Evolutionary conservation across 371 early-diverging fungal genomes (phyloP), one percentile per base, ranked within the genome.

Genomic region (Coemansia sp.): DNA sequence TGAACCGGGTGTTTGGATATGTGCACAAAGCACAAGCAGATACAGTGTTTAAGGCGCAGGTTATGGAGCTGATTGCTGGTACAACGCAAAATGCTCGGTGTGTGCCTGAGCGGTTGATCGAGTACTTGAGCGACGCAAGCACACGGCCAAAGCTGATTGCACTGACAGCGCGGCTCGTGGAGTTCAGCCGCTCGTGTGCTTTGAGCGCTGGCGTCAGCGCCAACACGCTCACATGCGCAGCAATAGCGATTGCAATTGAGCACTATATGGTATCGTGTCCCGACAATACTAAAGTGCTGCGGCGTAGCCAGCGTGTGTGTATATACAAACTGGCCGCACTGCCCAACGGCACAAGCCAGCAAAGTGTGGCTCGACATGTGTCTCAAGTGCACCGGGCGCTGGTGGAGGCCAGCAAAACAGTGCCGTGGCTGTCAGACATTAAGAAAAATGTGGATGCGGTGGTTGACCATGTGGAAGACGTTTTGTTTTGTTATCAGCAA

Each of bases 1-100:
- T 53, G 30, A 69, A 69, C 42, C 65, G 69, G 26, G 25, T 69
- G 7, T 64, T 69, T 53, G 69, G 69, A 1, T 33, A 21, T 1
- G 59, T 42, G 14, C 12, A 39, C 11, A 58, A 44, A 26, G 16
- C 44, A 16, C 4, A 21, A 8, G 25, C 2, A 20, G 30, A 53
- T 16, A 0, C 23, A 1, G 52, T 20, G n/a, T 26, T 28, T 53
- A 5, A 16, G 25, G 14, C 3, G 21, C 23, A 8, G 4, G 26
- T 59, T 0, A 12, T 53, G 18, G 28, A 48, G 16, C 54, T 40
- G 37, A 20, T 69, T 9, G 8, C 59, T 1, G 59, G 53, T 8
- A 12, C 20, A 3, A 33, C 26, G 14, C n/a, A 37, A 33, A 18
- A 2, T 1, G 40, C 59, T 2, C 51, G 21, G 30, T 20, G 12